phyloP scores from a whole-genome alignment of 768 basidiomycete species.

The Tulasnella sp. region DNA sequence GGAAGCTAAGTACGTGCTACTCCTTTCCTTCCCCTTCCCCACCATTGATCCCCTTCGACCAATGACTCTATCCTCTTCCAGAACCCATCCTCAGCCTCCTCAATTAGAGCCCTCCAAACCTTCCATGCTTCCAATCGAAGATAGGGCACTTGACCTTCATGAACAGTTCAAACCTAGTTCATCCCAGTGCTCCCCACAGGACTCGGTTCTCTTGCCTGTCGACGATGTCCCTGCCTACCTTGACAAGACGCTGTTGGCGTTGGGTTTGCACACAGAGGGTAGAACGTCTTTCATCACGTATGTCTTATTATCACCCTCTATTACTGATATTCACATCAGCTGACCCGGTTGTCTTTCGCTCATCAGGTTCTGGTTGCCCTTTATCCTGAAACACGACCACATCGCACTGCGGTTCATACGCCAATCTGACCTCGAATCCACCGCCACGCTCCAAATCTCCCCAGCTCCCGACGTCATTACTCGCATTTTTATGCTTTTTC shows the following conservation, averaged over 20 bases:
- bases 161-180: neutral
- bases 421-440: too few relatives aligned
- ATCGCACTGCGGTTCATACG: conserved; percentile 43
- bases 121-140: neutral
- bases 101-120: neutral
- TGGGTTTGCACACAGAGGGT: neutral
- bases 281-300: neutral
- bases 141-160: neutral
- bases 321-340: neutral
- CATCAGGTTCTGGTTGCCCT: conserved; percentile 45
- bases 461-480: neutral
- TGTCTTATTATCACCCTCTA: neutral
- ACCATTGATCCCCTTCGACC: neutral
- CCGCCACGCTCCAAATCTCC: too few relatives aligned
- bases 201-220: neutral
- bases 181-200: neutral
- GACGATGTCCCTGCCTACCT: neutral
- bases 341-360: too few relatives aligned
- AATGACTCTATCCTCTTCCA: neutral
- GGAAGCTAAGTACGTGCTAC: neutral
- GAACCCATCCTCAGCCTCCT: neutral
- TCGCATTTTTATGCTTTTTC: neutral
- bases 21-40: neutral
- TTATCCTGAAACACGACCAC: conserved; percentile 40
- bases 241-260: neutral